Evolutionary conservation across 2,329 filamentous ascomycete genomes (phyloP).

Genomic region (Nothophaeocryptopus gaeumannii): DNA sequence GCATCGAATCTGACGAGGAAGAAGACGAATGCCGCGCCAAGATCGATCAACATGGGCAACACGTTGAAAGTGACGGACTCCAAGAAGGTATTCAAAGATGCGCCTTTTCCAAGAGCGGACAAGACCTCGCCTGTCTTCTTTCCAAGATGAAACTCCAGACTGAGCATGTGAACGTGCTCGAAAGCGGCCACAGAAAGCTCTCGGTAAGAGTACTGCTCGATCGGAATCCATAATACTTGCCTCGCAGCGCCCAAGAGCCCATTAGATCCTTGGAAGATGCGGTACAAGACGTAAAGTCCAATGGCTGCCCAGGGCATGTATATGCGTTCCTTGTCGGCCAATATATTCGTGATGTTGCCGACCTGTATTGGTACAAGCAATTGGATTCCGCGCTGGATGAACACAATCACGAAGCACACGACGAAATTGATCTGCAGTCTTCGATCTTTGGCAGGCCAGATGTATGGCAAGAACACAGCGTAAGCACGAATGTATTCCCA

Average conservation of each 20-base stretch:
- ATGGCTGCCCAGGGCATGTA: slow-evolving; percentile 72
- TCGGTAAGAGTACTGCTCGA: slow-evolving; percentile 94
- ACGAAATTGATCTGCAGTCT: slow-evolving; percentile 75
- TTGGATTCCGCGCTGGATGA: slow-evolving; percentile 80
- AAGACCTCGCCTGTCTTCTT: slow-evolving; percentile 96
- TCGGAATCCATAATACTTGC: slow-evolving; percentile 88
- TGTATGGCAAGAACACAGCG: slow-evolving; percentile 89
- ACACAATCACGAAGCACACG: slow-evolving; percentile 75
- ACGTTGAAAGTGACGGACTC: slow-evolving; percentile 97
- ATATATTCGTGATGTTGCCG: slow-evolving; percentile 71
- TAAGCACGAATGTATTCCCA: slow-evolving; percentile 94
- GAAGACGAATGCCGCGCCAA: slow-evolving; percentile 79
- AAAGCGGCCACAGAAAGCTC: slow-evolving; percentile 93
- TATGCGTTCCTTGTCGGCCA: slow-evolving; percentile 56
- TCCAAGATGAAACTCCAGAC: slow-evolving; percentile 91
- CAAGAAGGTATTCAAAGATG: slow-evolving; percentile 91
- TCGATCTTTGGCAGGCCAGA: slow-evolving; percentile 84
- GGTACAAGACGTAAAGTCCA: slow-evolving; percentile 71
- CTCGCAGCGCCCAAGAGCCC: slow-evolving; percentile 80
- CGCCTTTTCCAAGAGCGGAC: slow-evolving; percentile 92
- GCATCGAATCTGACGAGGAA: slow-evolving; percentile 78
- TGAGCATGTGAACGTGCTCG: slow-evolving; percentile 93
- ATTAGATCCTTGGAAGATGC: slow-evolving; percentile 82
- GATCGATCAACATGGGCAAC: slow-evolving; percentile 88
- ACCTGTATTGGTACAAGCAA: slow-evolving; percentile 80